A percentile compares a stretch with the other conserved stretches of the same genome.
phyloP scores from a whole-genome alignment of 495 filamentous ascomycete species.

The Hyaloscypha hepaticicola region DNA sequence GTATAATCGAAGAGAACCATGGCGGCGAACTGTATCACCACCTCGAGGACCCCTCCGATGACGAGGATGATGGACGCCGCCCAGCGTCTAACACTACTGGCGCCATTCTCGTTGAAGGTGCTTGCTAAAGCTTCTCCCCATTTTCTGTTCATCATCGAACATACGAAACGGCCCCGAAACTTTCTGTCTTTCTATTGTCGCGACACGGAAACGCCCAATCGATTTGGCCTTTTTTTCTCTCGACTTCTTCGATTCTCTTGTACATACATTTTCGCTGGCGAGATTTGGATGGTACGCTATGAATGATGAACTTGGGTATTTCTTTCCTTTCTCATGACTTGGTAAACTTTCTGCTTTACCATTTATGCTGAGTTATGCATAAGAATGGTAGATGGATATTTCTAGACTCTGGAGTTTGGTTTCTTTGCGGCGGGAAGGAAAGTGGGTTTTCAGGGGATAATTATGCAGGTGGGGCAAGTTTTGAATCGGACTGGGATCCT shows the following conservation, averaged over 20 bases:
- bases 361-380: too few relatives aligned
- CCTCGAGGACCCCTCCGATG: conserved; percentile 11
- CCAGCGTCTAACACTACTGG: conserved; percentile 8
- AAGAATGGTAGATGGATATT: too few relatives aligned
- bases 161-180: background rate
- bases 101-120: background rate
- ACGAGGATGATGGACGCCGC: background rate
- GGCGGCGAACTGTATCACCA: background rate
- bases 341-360: too few relatives aligned
- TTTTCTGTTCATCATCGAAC: background rate
- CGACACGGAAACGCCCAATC: background rate
- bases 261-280: background rate
- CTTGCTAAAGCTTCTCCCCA: background rate
- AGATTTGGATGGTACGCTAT: background rate
- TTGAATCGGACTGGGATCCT: background rate
- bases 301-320: background rate
- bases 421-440: too few relatives aligned
- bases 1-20: background rate
- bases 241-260: background rate
- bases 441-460: background rate
- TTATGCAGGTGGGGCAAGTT: background rate
- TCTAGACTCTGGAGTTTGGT: background rate
- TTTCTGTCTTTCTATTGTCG: background rate
- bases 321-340: too few relatives aligned
- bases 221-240: background rate